Conservation (phyloP, 495 filamentous ascomycete species). For the Xylaria flabelliformis region DNA sequence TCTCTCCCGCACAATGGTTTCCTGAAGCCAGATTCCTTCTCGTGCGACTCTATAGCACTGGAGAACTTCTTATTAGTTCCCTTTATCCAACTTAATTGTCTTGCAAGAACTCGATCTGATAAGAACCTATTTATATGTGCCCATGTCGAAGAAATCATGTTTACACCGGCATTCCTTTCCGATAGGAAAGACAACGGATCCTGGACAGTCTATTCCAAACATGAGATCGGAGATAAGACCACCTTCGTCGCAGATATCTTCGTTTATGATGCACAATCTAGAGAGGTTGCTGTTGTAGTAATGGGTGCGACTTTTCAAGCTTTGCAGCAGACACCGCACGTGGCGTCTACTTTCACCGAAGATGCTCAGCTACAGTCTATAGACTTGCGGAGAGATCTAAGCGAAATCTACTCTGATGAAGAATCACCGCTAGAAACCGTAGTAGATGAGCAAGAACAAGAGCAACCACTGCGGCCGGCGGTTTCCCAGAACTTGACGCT, state of each 20-base stretch:
- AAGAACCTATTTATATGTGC: not conserved
- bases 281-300: conserved; percentile 34
- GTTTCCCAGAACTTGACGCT: conserved; percentile 23
- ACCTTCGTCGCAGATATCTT: conserved; percentile 46
- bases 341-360: not conserved
- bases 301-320: conserved; percentile 42
- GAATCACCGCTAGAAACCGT: conserved; percentile 8
- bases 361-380: not conserved
- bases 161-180: conserved; percentile 21
- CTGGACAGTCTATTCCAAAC: conserved; percentile 38
- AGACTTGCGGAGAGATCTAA: not conserved
- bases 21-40: not conserved
- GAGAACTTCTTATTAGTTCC: conserved; percentile 1
- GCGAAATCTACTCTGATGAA: conserved; percentile 10
- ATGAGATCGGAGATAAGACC: conserved; percentile 29
- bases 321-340: not conserved
- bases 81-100: conserved; percentile 4
- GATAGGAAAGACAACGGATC: conserved; percentile 4
- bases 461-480: conserved; percentile 32
- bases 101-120: not conserved
- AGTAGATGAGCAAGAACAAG: conserved; percentile 15
- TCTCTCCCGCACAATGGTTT: conserved; percentile 15
- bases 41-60: not conserved
- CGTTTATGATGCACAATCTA: conserved; percentile 35
- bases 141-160: not conserved